Conservation (phyloP, 257 asterid genomes). For the Capsicum chinense region DNA sequence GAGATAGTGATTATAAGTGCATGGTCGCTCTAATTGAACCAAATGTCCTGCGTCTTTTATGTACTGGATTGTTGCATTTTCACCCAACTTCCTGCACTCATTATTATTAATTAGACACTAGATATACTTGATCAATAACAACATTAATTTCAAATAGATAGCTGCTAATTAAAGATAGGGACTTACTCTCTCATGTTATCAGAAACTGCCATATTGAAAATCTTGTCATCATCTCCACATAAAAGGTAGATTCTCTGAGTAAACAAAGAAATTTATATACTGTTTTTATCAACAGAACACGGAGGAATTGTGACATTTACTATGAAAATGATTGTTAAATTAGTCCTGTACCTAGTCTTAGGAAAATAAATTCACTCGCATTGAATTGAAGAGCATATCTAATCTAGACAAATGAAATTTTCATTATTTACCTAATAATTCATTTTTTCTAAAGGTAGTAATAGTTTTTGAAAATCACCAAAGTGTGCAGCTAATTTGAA, state of each 20-base stretch:
- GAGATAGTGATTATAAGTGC: conserved; percentile 26
- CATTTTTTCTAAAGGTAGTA: not conserved
- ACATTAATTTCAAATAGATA: not conserved
- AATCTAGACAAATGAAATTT: no score
- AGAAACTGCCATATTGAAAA: not conserved
- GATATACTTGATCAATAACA: not conserved
- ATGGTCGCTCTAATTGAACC: conserved; percentile 15
- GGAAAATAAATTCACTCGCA: no score
- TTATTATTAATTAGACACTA: not conserved
- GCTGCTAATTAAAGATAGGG: not conserved
- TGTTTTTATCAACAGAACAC: not conserved
- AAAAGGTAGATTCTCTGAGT: conserved; percentile 7
- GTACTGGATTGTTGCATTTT: not conserved
- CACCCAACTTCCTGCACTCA: conserved; percentile 19
- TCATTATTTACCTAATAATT: not conserved
- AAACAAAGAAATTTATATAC: not conserved
- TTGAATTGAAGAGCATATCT: no score
- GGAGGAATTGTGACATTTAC: not conserved
- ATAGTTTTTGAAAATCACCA: no score
- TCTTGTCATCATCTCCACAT: conserved; percentile 17
- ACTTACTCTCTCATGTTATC: conserved; percentile 25
- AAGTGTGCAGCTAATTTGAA: no score
- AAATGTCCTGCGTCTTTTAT: conserved; percentile 18
- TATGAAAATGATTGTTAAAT: not conserved
- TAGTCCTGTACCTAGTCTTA: not conserved